Evolutionary conservation across 768 basidiomycete genomes (phyloP).

Genomic region (Cystofilobasidium macerans): DNA sequence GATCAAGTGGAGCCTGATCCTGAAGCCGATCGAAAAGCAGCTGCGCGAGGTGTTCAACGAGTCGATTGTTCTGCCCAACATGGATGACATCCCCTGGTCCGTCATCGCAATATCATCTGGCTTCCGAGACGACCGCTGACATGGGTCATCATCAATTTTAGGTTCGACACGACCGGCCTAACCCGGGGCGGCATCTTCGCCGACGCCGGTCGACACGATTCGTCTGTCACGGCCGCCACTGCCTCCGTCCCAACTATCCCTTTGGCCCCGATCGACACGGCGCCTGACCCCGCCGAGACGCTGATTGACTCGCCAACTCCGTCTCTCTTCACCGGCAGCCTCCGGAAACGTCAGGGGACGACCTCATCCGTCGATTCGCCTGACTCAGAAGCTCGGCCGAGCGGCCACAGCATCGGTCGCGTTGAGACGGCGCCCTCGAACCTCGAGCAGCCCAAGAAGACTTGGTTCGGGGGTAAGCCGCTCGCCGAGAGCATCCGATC

Average conservation of each 20-base stretch:
- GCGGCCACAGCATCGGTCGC: constrained; percentile 23
- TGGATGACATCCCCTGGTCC: constrained; percentile 94
- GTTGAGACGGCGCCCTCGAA: constrained; percentile 28
- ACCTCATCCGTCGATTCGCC: neutral
- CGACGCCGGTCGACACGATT: constrained; percentile 47
- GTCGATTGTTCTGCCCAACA: constrained; percentile 88
- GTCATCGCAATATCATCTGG: too few relatives aligned
- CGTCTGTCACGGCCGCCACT: constrained; percentile 15
- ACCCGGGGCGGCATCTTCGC: constrained; percentile 81
- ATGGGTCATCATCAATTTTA: too few relatives aligned
- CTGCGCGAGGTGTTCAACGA: constrained; percentile 69
- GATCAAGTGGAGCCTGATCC: constrained; percentile 86
- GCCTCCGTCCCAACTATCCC: constrained; percentile 6
- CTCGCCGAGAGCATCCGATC: neutral
- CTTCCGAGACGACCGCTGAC: constrained; percentile 1
- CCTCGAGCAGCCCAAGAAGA: neutral
- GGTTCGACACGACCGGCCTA: constrained; percentile 37
- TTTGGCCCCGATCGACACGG: constrained; percentile 9
- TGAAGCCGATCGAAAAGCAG: constrained; percentile 76
- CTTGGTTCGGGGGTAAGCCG: constrained; percentile 14
- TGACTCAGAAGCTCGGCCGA: constrained; percentile 3
- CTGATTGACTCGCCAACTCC: constrained; percentile 23
- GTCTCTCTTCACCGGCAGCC: neutral
- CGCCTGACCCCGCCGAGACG: constrained; percentile 29
- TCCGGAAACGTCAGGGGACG: constrained; percentile 16